Conservation (phyloP, 1,284 basidiomycete species). For the Polyporus tsugae region DNA sequence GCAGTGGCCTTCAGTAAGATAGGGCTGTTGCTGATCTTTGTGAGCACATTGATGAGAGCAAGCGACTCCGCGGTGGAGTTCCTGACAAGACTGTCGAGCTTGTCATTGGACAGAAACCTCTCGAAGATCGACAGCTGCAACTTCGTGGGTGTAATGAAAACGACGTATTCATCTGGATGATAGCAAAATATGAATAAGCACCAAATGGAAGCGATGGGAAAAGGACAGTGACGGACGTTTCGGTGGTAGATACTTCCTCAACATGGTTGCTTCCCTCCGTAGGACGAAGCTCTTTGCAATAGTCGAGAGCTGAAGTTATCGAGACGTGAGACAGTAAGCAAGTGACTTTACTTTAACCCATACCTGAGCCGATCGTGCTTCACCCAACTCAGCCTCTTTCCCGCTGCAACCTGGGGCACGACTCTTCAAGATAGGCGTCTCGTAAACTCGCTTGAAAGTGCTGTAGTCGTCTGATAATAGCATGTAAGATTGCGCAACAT, state of each 20-base stretch:
- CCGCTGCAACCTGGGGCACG: conserved; percentile 79
- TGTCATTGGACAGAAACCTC: conserved; percentile 76
- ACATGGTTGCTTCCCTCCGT: conserved; percentile 84
- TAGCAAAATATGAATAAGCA: conserved; percentile 9
- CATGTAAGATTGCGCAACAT: neutral
- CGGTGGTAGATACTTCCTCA: conserved; percentile 89
- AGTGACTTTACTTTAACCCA: neutral
- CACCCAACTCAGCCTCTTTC: conserved; percentile 81
- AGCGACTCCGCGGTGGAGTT: conserved; percentile 82
- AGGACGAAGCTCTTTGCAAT: conserved; percentile 91
- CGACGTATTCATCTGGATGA: conserved; percentile 88
- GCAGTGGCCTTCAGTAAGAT: conserved; percentile 81
- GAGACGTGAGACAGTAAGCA: neutral
- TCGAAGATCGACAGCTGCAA: conserved; percentile 87
- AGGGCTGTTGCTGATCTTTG: conserved; percentile 95
- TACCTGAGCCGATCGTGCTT: conserved; percentile 78
- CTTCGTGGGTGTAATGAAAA: conserved; percentile 86
- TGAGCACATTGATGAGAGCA: conserved; percentile 82
- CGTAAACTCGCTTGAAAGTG: conserved; percentile 84
- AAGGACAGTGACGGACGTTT: conserved; percentile 69
- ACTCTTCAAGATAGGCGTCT: conserved; percentile 89
- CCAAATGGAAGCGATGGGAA: neutral
- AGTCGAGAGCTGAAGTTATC: conserved; percentile 64
- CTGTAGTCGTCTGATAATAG: conserved; percentile 67
- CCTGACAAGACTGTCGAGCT: conserved; percentile 69